Evolutionary conservation across 2,329 filamentous ascomycete species (phyloP).

Genomic region (Pyrenophora teres): DNA sequence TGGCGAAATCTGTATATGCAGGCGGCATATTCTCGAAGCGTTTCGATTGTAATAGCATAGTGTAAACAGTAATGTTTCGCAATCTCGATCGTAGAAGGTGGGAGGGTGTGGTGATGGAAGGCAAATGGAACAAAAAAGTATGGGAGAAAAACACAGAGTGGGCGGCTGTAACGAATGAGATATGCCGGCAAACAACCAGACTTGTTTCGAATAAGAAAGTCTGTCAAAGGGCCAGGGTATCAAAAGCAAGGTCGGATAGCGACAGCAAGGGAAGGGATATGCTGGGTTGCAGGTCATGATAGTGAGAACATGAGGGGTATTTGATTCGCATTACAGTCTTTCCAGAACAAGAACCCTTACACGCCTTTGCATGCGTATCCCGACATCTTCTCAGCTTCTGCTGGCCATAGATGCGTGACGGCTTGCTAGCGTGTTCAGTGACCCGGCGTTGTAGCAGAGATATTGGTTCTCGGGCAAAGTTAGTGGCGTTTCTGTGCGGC

Average conservation of each 20-base stretch:
- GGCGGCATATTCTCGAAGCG: conserved; percentile 1
- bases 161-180: not conserved
- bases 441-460: not conserved
- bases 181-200: not conserved
- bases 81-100: no score
- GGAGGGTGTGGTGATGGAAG: not conserved
- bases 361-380: no score
- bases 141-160: not conserved
- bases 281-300: not conserved
- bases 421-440: not conserved
- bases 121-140: not conserved
- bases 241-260: not conserved
- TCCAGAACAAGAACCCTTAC: conserved; percentile 1
- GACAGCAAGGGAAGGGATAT: conserved; percentile 3
- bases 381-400: no score
- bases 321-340: not conserved
- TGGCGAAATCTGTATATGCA: not conserved
- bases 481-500: conserved; percentile 3
- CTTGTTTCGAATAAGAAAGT: not conserved
- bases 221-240: not conserved
- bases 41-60: not conserved
- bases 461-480: conserved; percentile 11
- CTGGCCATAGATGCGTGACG: not conserved
- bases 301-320: conserved; percentile 11
- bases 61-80: not conserved